Evolutionary conservation across 345 rosid genomes (phyloP), one percentile per base, ranked within the genome.

Genomic region (Boechera divaricarpa): DNA sequence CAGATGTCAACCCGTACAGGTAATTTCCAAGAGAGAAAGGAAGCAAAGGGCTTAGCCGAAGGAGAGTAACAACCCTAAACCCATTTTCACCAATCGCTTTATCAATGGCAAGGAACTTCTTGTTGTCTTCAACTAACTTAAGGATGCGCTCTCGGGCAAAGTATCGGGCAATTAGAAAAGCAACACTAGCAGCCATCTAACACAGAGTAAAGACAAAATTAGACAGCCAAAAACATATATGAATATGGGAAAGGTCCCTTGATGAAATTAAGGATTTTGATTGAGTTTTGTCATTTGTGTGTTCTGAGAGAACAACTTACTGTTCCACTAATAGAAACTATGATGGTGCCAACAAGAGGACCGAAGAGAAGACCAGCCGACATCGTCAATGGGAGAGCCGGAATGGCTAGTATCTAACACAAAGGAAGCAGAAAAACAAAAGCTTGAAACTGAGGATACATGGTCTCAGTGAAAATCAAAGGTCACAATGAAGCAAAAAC

Each of bases 321-420:
- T 16, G 97, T 92, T 84, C 99, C 99, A 80, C 99, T 92, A 64
- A 95, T 86, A n/a, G 99, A 95, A 69, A 95, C 99, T 36, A 95
- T 86, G 78, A 95, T 85, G 62, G 99, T 92, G 80, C 99, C 99
- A 73, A 86, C 69, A 5, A 87, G 18, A 29, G 97, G 85, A 64
- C 99, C 99, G 7, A 95, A 92, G 82, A 95, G 97, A 84, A 95
- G 97, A 83, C 99, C 99, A 63, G 99, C 98, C 15, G 98, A 90
- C 97, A 95, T 90, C 12, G 99, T 95, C 82, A 94, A 86, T 10
- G 97, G 98, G 60, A 94, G 86, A 47, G 98, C 97, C 1, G 98
- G 98, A 79, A 94, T 89, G 12, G 98, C 98, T 82, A 94, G 86
- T 72, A 94, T 82, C 98, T 94, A 69, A 72, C 16, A 77, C 35